Evolutionary conservation across 1,284 basidiomycete species (phyloP).

Genomic region (Coriolopsis trogii): DNA sequence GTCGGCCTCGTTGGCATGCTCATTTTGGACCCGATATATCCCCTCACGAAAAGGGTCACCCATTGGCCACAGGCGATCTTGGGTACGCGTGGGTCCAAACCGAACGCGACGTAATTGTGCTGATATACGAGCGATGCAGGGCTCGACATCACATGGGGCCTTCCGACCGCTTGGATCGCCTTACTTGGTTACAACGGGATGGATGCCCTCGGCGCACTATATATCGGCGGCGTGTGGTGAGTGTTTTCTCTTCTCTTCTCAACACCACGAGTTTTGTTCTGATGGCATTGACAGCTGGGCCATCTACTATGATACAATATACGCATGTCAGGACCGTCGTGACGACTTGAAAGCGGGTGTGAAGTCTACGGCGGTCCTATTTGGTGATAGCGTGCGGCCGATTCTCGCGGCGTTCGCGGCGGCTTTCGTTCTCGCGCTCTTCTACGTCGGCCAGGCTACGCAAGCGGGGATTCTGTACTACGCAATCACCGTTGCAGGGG

Average conservation of each 20-base stretch:
- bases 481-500: constrained; percentile 6
- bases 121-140: constrained; percentile 17
- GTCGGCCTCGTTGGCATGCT: constrained; percentile 42
- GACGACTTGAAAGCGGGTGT: constrained; percentile 7
- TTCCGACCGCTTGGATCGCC: constrained; percentile 6
- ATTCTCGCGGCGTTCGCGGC: constrained; percentile 1
- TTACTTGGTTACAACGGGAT: neutral
- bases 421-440: neutral
- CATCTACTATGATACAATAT: constrained; percentile 8
- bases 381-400: constrained; percentile 4
- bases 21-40: constrained; percentile 43
- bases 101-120: too few relatives aligned
- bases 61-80: constrained; percentile 64
- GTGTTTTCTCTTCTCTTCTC: neutral
- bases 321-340: constrained; percentile 7
- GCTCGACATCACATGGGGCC: constrained; percentile 12
- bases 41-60: constrained; percentile 47
- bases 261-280: neutral
- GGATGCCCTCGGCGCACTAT: neutral
- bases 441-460: neutral
- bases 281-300: constrained; percentile 6
- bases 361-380: constrained; percentile 10
- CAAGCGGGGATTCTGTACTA: neutral
- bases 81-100: constrained; percentile 38
- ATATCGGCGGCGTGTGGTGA: constrained; percentile 8